Evolutionary conservation across 495 filamentous ascomycete species (phyloP).

Genomic region (Aspergillus sclerotiicarbonarius): DNA sequence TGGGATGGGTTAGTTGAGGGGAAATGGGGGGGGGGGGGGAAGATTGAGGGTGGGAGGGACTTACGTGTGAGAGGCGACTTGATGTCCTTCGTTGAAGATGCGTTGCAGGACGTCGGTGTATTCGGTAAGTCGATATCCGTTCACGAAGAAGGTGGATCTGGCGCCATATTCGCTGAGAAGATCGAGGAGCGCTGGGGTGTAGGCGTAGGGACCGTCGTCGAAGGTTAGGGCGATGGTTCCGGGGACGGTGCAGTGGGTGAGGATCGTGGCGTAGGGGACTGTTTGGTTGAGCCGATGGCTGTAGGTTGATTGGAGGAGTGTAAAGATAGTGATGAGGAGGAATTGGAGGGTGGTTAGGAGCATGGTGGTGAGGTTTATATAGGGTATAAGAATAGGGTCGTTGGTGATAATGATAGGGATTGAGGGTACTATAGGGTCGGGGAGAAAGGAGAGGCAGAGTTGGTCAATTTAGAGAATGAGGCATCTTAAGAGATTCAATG

Average conservation of each 20-base stretch:
- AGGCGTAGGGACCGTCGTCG: slow-evolving; percentile 72
- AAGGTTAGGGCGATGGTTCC: slow-evolving; percentile 69
- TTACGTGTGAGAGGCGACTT: slow-evolving; percentile 75
- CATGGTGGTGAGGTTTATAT: background rate
- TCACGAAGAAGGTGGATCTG: slow-evolving; percentile 74
- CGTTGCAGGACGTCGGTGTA: slow-evolving; percentile 57
- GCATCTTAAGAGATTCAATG: background rate
- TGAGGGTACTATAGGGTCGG: background rate
- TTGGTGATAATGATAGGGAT: background rate
- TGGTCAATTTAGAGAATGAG: background rate
- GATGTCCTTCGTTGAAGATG: slow-evolving; percentile 64
- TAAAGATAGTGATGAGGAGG: slow-evolving; percentile 6
- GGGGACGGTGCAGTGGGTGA: slow-evolving; percentile 58
- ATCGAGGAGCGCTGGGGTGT: slow-evolving; percentile 63
- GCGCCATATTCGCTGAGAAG: slow-evolving; percentile 57
- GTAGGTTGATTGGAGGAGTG: background rate
- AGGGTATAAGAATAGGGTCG: background rate
- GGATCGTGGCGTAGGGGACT: slow-evolving; percentile 48
- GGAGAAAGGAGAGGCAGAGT: background rate
- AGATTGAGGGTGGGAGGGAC: slow-evolving; percentile 4
- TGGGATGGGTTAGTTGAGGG: background rate
- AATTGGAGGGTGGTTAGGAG: background rate
- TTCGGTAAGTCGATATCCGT: slow-evolving; percentile 50
- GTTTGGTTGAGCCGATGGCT: slow-evolving; percentile 3
- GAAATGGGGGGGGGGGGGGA: background rate